Percentiles rank a stretch among this genome's conserved stretches.
Evolutionary conservation across 805 yeast species (phyloP).

Genomic region (Cyberlindnera petersonii): DNA sequence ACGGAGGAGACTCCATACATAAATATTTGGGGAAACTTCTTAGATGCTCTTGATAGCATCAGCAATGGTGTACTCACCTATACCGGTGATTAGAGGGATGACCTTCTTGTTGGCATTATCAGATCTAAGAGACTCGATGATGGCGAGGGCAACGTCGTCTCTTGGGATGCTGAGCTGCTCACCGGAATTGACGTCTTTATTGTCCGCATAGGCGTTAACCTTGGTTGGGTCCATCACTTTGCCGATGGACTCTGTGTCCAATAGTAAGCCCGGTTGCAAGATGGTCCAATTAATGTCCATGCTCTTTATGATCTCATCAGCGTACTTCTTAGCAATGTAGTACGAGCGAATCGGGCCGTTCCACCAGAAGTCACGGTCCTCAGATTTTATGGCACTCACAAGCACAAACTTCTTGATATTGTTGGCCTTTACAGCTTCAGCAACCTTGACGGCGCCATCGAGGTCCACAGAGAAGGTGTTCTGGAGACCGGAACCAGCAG

Average conservation of each 20-base stretch:
- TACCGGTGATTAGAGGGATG: slow-evolving; percentile 42
- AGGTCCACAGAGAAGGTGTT: slow-evolving; percentile 50
- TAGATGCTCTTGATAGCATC: slow-evolving; percentile 15
- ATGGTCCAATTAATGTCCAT: slow-evolving; percentile 46
- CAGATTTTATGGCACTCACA: slow-evolving; percentile 54
- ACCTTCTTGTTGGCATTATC: slow-evolving; percentile 39
- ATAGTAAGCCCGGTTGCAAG: slow-evolving; percentile 48
- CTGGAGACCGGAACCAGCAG: slow-evolving; percentile 51
- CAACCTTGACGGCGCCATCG: slow-evolving; percentile 55
- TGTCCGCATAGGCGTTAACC: slow-evolving; percentile 16
- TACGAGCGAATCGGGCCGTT: slow-evolving; percentile 40
- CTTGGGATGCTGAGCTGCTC: slow-evolving; percentile 30
- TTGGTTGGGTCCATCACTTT: slow-evolving; percentile 34
- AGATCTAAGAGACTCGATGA: slow-evolving; percentile 36
- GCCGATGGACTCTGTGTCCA: slow-evolving; percentile 41
- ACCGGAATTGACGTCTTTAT: neutral
- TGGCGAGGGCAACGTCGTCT: slow-evolving; percentile 52
- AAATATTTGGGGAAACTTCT: too few species aligned
- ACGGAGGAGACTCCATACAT: too few species aligned
- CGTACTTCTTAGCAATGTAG: slow-evolving; percentile 58
- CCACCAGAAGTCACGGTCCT: slow-evolving; percentile 44
- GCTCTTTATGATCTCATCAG: slow-evolving; percentile 46
- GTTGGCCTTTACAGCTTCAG: slow-evolving; percentile 49
- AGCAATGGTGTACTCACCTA: slow-evolving; percentile 30
- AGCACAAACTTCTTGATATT: slow-evolving; percentile 44